Evolutionary conservation across 2,329 filamentous ascomycete species (phyloP), one percentile per base, ranked within the genome.

Genomic region (Arthroderma sp.): DNA sequence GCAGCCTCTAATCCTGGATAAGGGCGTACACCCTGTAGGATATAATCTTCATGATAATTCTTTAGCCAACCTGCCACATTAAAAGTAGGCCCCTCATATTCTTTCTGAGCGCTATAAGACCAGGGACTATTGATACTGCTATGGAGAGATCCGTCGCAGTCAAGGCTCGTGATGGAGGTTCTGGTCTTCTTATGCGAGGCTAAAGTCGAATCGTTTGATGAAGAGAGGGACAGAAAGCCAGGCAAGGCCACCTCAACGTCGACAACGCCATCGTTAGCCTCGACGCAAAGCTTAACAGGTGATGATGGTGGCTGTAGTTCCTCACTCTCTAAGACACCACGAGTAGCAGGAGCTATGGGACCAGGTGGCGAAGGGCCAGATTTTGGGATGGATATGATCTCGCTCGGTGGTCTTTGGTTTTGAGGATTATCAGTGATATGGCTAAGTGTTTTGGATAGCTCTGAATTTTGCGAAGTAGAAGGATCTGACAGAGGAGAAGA

Each of bases 61-160:
- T 69, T 71, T 22, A 78, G 55, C 69, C 73, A 78, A 3, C 75
- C 75, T 47, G 72, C 74, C 10, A 77, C 74, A 49, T 75, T 75
- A 44, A 70, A 61, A 22, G 67, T 66, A n/a, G 70, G 66, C 11
- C 70, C 68, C 32, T 70, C 63, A 29, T 56, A 57, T n/a, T 65
- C 61, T 48, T 53, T 61, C 33, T 53, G 47, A 5, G 49, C 48
- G 43, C 52, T 50, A 43, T 57, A 58, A 33, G 58, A 61, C 40
- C 58, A 64, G 43, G 58, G 64, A 10, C 32, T 37, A 55, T 54
- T 4, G 38, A 33, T 29, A 34, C 27, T 45, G 50, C 62, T 67
- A 42, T 67, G 64, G 5, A 62, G 62, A 1, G 68, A 70, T 9
- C 66, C 58, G 42, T 68, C 54, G 10, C 68, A 70, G 50, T 74